phyloP scores from a whole-genome alignment of 108 stramenopile species.

The Discostella pseudostelligera region DNA sequence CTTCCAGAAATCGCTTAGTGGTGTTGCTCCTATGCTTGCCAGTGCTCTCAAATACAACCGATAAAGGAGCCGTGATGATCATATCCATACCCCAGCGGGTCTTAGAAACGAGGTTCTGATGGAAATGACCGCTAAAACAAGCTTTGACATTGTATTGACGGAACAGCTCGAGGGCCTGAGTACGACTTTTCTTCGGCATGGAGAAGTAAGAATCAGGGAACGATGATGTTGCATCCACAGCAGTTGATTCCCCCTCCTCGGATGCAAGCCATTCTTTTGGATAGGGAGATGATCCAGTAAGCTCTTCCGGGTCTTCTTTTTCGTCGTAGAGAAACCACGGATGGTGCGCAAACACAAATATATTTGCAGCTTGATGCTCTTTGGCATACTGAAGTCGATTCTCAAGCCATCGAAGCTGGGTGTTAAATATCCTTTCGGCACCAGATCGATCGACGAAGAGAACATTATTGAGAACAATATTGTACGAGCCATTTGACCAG shows the following conservation, averaged over 20 bases:
- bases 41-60: conserved; percentile 34
- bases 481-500: conserved; percentile 67
- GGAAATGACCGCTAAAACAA: conserved; percentile 69
- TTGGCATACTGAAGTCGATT: conserved; percentile 52
- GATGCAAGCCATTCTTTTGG: conserved; percentile 38
- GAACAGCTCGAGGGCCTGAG: conserved; percentile 52
- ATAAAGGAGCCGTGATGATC: conserved; percentile 65
- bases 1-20: neutral
- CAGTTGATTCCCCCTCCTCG: conserved; percentile 8
- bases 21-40: conserved; percentile 8
- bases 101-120: conserved; percentile 66
- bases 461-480: conserved; percentile 66
- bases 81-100: conserved; percentile 72
- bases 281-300: conserved; percentile 34
- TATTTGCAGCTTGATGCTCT: conserved; percentile 40
- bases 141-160: conserved; percentile 54
- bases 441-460: conserved; percentile 51
- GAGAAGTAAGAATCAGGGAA: conserved; percentile 61
- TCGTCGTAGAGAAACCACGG: conserved; percentile 76
- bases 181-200: conserved; percentile 55
- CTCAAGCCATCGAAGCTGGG: conserved; percentile 65
- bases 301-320: conserved; percentile 50
- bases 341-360: conserved; percentile 75
- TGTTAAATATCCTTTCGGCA: conserved; percentile 47
- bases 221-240: neutral